phyloP scores from a whole-genome alignment of 306 rosid genomes.

The Hippophae gyantsensis region DNA sequence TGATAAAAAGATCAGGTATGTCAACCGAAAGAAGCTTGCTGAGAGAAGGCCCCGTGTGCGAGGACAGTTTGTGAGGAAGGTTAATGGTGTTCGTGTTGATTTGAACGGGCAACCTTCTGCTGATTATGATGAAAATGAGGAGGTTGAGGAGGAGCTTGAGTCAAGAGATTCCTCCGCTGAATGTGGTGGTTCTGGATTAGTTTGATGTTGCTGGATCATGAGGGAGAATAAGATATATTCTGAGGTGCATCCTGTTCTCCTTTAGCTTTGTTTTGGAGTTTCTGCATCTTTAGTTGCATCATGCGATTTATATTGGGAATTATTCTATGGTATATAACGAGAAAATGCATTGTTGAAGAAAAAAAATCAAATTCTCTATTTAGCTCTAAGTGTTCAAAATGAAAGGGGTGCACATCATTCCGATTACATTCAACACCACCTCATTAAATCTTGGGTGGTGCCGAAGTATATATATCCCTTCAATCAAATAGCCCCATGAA shows the following conservation, averaged over 20 bases:
- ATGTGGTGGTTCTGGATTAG: conserved; percentile 25
- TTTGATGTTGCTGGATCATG: conserved; percentile 3
- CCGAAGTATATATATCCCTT: conserved; percentile 20
- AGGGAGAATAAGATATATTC: neutral
- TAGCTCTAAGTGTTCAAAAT: conserved; percentile 9
- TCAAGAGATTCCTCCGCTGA: conserved; percentile 29
- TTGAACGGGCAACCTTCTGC: conserved; percentile 77
- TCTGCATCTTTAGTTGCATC: conserved; percentile 11
- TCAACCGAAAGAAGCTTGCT: conserved; percentile 73
- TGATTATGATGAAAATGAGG: conserved; percentile 55
- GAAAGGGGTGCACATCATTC: neutral
- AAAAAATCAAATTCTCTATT: conserved; percentile 10
- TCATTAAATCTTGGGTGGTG: neutral
- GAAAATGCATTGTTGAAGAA: conserved; percentile 7
- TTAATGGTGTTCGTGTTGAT: conserved; percentile 66
- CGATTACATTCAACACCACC: neutral
- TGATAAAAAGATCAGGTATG: conserved; percentile 90
- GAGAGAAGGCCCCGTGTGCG: conserved; percentile 86
- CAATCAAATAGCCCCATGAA: conserved; percentile 8
- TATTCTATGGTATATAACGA: conserved; percentile 11
- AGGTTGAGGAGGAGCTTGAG: conserved; percentile 48
- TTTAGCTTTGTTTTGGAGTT: conserved; percentile 5
- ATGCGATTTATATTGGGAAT: conserved; percentile 12
- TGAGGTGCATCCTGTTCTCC: neutral
- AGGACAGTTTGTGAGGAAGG: conserved; percentile 90